Evolutionary conservation across 2,329 filamentous ascomycete species (phyloP).

Genomic region (Aspergillus fumigatus): DNA sequence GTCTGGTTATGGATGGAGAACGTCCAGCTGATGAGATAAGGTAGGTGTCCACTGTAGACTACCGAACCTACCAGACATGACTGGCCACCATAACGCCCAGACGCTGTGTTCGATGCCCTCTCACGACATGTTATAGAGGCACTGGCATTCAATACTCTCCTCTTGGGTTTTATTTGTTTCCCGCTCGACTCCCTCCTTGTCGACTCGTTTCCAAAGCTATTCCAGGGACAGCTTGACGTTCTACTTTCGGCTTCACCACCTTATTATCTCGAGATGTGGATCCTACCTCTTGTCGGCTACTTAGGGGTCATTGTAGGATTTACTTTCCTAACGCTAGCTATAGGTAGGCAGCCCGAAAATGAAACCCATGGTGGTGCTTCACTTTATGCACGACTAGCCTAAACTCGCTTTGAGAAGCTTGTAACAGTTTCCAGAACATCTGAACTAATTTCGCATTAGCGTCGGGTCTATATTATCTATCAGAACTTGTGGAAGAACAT

Average conservation of each 20-base stretch:
- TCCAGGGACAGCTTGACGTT: neutral
- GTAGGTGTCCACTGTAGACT: neutral
- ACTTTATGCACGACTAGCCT: neutral
- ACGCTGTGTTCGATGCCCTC: neutral
- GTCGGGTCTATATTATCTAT: conserved; percentile 97
- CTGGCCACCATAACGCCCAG: neutral
- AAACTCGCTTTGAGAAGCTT: neutral
- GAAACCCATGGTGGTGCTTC: neutral
- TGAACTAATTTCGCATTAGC: conserved; percentile 48
- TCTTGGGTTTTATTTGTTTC: neutral
- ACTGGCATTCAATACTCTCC: neutral
- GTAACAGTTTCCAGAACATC: neutral
- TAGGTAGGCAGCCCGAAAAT: conserved; percentile 51
- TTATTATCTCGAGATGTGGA: conserved; percentile 67
- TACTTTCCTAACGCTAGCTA: conserved; percentile 87
- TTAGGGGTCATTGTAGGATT: conserved; percentile 84
- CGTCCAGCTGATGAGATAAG: neutral
- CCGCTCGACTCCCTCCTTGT: neutral
- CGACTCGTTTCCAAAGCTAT: neutral
- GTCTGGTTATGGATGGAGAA: neutral
- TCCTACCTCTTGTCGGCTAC: conserved; percentile 88
- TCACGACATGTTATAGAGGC: neutral
- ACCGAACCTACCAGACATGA: neutral
- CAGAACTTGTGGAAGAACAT: conserved; percentile 96
- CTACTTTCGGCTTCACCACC: neutral